Conservation (phyloP, 2,329 filamentous ascomycete genomes). For the Lizonia empirigonia region DNA sequence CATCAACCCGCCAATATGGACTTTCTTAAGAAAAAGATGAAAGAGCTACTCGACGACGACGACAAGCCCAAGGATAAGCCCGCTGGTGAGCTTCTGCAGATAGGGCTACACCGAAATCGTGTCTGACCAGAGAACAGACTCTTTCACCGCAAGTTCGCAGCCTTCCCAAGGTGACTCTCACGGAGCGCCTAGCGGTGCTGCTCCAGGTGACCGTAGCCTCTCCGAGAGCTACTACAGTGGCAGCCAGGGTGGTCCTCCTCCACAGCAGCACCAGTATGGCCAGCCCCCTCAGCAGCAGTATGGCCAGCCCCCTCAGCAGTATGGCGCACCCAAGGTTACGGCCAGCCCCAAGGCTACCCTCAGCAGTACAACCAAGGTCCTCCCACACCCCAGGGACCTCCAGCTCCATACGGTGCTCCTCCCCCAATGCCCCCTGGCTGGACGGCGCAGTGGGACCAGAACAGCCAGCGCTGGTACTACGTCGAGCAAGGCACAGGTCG, state of each 20-base stretch:
- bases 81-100: conserved; percentile 9
- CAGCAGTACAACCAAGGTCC: conserved; percentile 30
- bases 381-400: conserved; percentile 39
- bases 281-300: conserved; percentile 30
- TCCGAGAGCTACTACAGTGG: conserved; percentile 28
- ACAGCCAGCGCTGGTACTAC: conserved; percentile 68
- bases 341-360: conserved; percentile 32
- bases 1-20: conserved; percentile 42
- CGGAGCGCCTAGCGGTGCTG: conserved; percentile 22
- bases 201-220: conserved; percentile 28
- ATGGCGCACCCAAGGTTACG: conserved; percentile 24
- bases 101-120: background rate
- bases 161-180: conserved; percentile 17
- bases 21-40: conserved; percentile 55
- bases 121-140: conserved; percentile 1
- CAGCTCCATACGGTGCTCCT: conserved; percentile 53
- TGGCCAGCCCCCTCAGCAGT: conserved; percentile 25
- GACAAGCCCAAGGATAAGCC: conserved; percentile 40
- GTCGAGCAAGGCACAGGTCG: conserved; percentile 65
- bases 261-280: conserved; percentile 16
- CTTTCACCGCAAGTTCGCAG: conserved; percentile 1
- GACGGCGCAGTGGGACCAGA: conserved; percentile 67
- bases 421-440: conserved; percentile 62
- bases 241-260: conserved; percentile 21
- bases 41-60: conserved; percentile 52